phyloP scores from a whole-genome alignment of 2,329 filamentous ascomycete genomes.

The Calonectria multiphialidica region DNA sequence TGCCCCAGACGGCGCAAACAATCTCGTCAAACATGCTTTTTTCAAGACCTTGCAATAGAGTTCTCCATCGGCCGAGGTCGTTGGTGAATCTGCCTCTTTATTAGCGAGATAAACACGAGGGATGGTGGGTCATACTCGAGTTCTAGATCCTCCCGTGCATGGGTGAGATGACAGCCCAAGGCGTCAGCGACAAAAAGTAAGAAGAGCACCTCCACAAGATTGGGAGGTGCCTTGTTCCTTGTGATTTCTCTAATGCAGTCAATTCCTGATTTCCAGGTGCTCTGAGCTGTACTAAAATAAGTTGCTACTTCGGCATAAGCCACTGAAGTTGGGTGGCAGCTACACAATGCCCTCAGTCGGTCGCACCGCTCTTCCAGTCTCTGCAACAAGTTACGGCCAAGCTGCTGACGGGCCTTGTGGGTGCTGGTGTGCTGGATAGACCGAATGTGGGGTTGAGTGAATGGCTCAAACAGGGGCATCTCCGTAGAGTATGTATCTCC shows the following conservation, averaged over 20 bases:
- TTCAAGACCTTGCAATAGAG: constrained; percentile 30
- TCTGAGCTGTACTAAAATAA: constrained; percentile 9
- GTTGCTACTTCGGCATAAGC: constrained; percentile 17
- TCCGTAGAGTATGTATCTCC: not conserved
- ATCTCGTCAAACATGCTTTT: constrained; percentile 40
- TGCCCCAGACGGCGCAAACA: constrained; percentile 36
- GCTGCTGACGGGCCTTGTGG: constrained; percentile 17
- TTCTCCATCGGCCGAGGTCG: constrained; percentile 44
- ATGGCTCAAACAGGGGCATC: not conserved
- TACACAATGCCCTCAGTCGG: constrained; percentile 18
- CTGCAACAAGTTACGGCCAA: constrained; percentile 22
- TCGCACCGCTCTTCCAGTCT: constrained; percentile 28
- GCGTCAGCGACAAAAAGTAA: constrained; percentile 39
- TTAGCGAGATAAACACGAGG: constrained; percentile 11
- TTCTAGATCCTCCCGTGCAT: constrained; percentile 12
- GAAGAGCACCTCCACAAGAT: constrained; percentile 26
- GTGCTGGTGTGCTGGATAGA: constrained; percentile 25
- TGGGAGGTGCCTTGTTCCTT: constrained; percentile 27
- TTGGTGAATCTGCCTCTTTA: constrained; percentile 35
- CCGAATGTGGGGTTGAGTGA: not conserved
- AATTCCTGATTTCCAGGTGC: constrained; percentile 30
- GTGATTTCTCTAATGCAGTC: constrained; percentile 29
- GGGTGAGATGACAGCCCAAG: constrained; percentile 24
- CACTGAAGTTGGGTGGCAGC: not conserved
- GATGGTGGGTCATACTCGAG: constrained; percentile 21